Evolutionary conservation across 768 basidiomycete species (phyloP), one percentile per base, ranked within the genome.

Genomic region (Brasilioporus rufonigricans): DNA sequence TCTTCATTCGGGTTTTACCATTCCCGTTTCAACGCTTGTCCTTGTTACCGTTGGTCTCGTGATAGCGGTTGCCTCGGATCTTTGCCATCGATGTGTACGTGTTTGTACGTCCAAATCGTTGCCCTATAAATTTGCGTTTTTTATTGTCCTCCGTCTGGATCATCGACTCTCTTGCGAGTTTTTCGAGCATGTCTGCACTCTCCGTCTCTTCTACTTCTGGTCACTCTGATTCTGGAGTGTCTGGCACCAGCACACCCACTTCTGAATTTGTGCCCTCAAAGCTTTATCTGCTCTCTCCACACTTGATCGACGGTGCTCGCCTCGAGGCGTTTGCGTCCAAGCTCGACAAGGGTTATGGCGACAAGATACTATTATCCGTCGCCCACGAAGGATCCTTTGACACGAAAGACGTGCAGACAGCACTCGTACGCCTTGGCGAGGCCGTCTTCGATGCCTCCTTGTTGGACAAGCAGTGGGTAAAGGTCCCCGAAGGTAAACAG

Each of bases 271-370:
- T 35, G 3, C 55, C 35, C 18, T 29, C 64, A 2, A 65, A 52
- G 56, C 13, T 50, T n/a, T 71, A 59, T 48, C 56, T 72, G 3
- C 61, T 72, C n/a, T 27, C 58, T n/a, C 66, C 62, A 1, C 29
- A 32, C 21, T 57, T 64, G 4, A 36, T 69, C 35, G 46, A 57
- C 1, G 10, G 11, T 16, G n/a, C 10, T 16, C 53, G 50, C 11
- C 55, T 72, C 41, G 50, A 46, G 24, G 19, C 46, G 1, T 66
- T 70, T 13, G 44, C 56, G 2, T 57, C 58, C 8, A 62, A 53
- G 38, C 61, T 72, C 26, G 62, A 65, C 12, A 70, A 59, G 31
- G 68, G 70, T n/a, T 60, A 61, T 36, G 68, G 56, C 4, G 66
- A 69, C 46, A 66, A 56, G 39, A 50, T 72, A 13, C 29, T 70